phyloP scores from a whole-genome alignment of 768 basidiomycete genomes.

The Tulasnella sp. region DNA sequence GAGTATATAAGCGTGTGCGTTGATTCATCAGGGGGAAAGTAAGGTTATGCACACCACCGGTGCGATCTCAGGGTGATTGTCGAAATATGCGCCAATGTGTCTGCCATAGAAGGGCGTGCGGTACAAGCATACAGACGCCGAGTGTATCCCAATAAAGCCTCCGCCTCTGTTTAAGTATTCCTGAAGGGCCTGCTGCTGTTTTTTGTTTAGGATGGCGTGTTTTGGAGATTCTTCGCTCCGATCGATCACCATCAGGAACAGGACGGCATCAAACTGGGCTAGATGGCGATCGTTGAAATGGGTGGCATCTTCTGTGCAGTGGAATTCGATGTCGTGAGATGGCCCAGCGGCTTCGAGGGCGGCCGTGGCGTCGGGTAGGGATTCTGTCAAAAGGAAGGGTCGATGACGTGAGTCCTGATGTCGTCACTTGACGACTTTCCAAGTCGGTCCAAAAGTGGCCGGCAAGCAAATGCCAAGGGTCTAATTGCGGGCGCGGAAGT shows the following conservation, averaged over 20 bases:
- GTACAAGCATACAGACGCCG: slow-evolving; percentile 48
- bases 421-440: no score
- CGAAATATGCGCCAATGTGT: slow-evolving; percentile 56
- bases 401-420: no score
- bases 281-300: slow-evolving; percentile 48
- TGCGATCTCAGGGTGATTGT: slow-evolving; percentile 57
- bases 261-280: slow-evolving; percentile 46
- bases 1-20: no score
- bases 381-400: slow-evolving; percentile 27
- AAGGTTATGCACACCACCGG: slow-evolving; percentile 41
- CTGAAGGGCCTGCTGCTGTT: slow-evolving; percentile 50
- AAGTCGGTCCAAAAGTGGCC: no score
- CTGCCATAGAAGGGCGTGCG: slow-evolving; percentile 45
- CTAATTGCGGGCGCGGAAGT: no score
- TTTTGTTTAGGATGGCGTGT: slow-evolving; percentile 46
- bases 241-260: slow-evolving; percentile 57
- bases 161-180: slow-evolving; percentile 56
- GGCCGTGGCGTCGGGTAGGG: slow-evolving; percentile 57
- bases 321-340: slow-evolving; percentile 40
- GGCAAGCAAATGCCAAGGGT: no score
- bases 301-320: slow-evolving; percentile 49
- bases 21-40: background rate
- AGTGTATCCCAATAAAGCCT: slow-evolving; percentile 58
- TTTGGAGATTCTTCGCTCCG: no score
- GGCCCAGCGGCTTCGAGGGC: slow-evolving; percentile 37